Percentiles rank a stretch among this genome's conserved stretches.
These are phyloP conservation scores for Amaranthus tricolor DNA, from an alignment of 179 eudicot species.

Conservation along the genomic window DNA sequence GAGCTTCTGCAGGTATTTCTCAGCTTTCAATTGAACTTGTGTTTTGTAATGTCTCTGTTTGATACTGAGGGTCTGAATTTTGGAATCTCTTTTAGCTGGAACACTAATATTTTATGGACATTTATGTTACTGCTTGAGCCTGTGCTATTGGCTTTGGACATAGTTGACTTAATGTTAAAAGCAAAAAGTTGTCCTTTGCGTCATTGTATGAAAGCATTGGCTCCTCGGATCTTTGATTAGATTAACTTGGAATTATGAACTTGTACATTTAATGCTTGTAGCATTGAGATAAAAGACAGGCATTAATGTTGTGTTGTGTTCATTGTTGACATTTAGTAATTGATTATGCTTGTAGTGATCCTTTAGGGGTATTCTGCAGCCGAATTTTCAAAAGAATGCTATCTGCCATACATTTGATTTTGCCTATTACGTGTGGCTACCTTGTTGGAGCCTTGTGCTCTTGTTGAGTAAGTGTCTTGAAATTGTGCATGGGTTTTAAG, in stretches of 20 bases:
- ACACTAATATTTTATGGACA: slow-evolving; percentile 7
- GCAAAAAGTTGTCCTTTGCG: neutral
- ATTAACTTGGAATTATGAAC: neutral
- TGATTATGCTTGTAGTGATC: neutral
- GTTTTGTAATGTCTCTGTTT: neutral
- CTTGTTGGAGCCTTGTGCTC: neutral
- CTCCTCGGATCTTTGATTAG: neutral
- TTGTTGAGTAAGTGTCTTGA: neutral
- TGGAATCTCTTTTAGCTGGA: slow-evolving; percentile 4
- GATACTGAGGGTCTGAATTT: neutral
- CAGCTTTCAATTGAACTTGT: slow-evolving; percentile 7
- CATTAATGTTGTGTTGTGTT: neutral
- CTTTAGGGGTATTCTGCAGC: neutral
- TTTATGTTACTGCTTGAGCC: slow-evolving; percentile 1
- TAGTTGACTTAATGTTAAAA: neutral
- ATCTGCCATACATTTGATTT: neutral
- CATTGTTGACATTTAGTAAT: neutral
- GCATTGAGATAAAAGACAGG: neutral
- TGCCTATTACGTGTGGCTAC: neutral
- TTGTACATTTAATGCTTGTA: neutral
- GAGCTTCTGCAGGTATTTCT: slow-evolving; percentile 90
- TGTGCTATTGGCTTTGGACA: neutral
- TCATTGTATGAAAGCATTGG: neutral
- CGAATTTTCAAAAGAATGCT: neutral
- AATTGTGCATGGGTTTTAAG: neutral